Percentiles rank a stretch among this genome's conserved stretches.
Conservation (phyloP, 75 land plant genomes). For the Cryptomeria japonica region DNA sequence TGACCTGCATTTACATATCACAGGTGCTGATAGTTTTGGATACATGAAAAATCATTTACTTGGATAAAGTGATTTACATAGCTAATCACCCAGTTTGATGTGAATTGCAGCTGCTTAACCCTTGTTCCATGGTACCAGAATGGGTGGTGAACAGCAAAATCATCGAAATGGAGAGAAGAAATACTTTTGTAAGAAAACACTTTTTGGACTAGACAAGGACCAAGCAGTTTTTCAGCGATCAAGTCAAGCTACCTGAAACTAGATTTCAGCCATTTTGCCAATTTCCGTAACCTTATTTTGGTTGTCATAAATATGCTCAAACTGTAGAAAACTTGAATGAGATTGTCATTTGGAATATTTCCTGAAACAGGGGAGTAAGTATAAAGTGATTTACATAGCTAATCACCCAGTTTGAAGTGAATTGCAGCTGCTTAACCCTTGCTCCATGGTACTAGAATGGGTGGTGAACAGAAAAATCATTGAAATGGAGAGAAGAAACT, state of each 20-base stretch:
- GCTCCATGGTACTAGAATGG: not conserved
- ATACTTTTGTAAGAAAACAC: too few relatives aligned
- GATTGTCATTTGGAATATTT: too few relatives aligned
- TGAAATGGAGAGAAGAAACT: not conserved
- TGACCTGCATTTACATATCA: not conserved
- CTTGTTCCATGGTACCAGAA: not conserved
- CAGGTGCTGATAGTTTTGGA: too few relatives aligned
- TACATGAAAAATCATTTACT: not conserved
- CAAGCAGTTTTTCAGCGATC: not conserved
- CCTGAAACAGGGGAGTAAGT: too few relatives aligned
- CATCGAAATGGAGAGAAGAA: not conserved
- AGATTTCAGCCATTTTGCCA: not conserved
- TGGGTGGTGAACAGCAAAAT: not conserved
- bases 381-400: not conserved
- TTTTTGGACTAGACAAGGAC: not conserved
- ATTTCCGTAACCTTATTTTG: not conserved
- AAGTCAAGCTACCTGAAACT: not conserved
- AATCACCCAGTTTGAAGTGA: not conserved
- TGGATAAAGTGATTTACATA: not conserved
- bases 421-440: not conserved
- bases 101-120: not conserved
- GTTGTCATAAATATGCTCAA: too few relatives aligned
- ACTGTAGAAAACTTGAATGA: too few relatives aligned
- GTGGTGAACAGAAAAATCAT: not conserved
- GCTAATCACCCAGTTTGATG: not conserved